A percentile compares a stretch with the other conserved stretches of the same genome.
phyloP scores from a whole-genome alignment of 768 basidiomycete genomes.

The Rhodotorula kratochvilovae region DNA sequence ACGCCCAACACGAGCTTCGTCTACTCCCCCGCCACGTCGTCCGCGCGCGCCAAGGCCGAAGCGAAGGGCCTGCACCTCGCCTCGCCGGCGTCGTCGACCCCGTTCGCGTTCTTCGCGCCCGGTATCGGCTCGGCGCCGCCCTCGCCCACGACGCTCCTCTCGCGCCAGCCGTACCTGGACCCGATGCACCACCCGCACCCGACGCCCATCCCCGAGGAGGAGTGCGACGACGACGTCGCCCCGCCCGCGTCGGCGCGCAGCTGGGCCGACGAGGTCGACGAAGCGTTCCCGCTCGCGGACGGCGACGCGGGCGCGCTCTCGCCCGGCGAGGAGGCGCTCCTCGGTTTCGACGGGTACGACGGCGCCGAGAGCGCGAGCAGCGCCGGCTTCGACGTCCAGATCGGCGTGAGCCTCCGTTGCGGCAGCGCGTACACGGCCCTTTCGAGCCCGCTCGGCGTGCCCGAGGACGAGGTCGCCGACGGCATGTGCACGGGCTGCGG shows the following conservation, averaged over 20 bases:
- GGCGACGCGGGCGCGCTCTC: neutral
- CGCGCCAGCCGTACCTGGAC: conserved; percentile 6
- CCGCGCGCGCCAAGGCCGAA: neutral
- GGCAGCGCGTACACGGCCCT: neutral
- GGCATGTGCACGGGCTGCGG: conserved; percentile 24
- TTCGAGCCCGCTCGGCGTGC: neutral
- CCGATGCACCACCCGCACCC: neutral
- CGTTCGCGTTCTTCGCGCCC: neutral
- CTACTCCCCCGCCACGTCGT: neutral
- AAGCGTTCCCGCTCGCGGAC: neutral
- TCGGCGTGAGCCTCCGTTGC: neutral
- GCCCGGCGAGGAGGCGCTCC: neutral
- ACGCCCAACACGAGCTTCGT: conserved; percentile 11
- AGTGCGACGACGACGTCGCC: neutral
- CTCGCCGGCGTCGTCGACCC: neutral
- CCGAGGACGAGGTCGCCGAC: neutral
- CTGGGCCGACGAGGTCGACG: conserved; percentile 1
- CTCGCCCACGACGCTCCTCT: neutral
- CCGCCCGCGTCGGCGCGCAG: neutral
- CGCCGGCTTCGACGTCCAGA: neutral
- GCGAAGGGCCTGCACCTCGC: neutral
- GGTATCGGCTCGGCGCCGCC: too few species aligned
- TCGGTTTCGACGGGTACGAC: neutral
- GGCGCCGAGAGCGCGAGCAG: neutral
- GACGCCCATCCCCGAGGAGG: neutral